Evolutionary conservation across 768 basidiomycete genomes (phyloP), one percentile per base, ranked within the genome.

Genomic region (Boletus vermiculosoides): DNA sequence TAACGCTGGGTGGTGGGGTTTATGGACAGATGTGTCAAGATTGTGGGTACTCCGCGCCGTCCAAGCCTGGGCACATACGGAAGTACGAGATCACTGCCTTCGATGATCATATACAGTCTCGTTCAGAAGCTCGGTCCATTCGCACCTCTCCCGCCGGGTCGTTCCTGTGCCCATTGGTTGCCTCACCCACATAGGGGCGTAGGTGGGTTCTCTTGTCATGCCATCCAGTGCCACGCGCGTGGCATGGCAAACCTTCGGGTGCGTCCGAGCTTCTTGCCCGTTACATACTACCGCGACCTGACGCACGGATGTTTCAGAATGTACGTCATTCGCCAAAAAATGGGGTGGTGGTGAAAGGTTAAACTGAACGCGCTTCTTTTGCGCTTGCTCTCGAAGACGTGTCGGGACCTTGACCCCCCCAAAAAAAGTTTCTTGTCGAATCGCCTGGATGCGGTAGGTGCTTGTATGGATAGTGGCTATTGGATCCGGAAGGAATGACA

Each of bases 331-430:
- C 54, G 25, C 33, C 9, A 18, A 36, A 34, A 34, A 48, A 15
- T 1, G 31, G 13, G 31, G 13, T 13, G 2, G n/a, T 3, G 25
- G 31, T 22, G 31, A 33, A 30, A 30, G 36, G 54, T 56, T 56
- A 57, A 55, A 57, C 36, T 56, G 20, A 31, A 25, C 25, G 40
- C 5, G 34, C 34, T 44, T 56, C 55, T 42, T 56, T 54, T 10
- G n/a, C 11, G 15, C 40, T 22, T 18, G 30, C 22, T 22, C 16
- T 53, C 30, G 23, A 34, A 25, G 23, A 10, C 15, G 31, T 31
- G 13, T 15, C n/a, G 18, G 16, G 23, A n/a, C 39, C 22, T n/a
- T n/a, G n/a, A n/a, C n/a, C n/a, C n/a, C n/a, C 13, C 13, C 34
- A 33, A 5, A 20, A 8, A 23, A 31, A 2, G 20, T 33, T 20